Base-by-base conservation (phyloP, 2,329 filamentous ascomycete species). In the Phyllosticta paracitricarpa region DNA sequence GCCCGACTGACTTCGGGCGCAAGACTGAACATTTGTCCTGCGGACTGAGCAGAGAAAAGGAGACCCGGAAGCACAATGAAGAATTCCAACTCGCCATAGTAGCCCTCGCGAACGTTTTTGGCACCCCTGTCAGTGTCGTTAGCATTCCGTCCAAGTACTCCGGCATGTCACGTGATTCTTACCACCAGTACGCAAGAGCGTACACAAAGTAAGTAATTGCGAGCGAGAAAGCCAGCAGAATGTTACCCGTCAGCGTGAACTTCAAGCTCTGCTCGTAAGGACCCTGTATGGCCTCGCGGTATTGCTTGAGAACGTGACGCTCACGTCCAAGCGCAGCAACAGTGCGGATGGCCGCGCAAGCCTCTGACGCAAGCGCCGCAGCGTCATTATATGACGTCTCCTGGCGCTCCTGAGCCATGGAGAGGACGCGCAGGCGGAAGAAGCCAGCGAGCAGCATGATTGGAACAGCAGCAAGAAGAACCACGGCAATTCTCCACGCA, bases 301-400 rank as follows among this genome's bases (percentile, higher is more conserved):
- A 79, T 10, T 69, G 62, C 14, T 69, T 63, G 19, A 77, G 66
- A 17, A 78, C 71, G 51, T 74, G 69, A 6, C 69, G 65, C 63
- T 79, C 76, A 6, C 76, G 68, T 6, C 76, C 75, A 10, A 78
- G 73, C 1, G 75, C 71, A 2, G 76, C 73, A 14, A 79, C 80
- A 28, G 87, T 89, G 66, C 85, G 83, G 71, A 87, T 85, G 1
- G 82, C 83, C 58, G 82, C 81, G 57, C 87, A 84, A 0, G 86
- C 85, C 66, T 90, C 87, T 5, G 85, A 83, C 1, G 85, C 85
- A 58, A 89, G 81, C 4, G 81, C 79, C 17, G 86, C 82, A 1
- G 87, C 84, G 53, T 81, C 79, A 6, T 82, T 79, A 65, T 87
- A 89, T 2, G 87, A 85, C 25, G 80, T 81, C 51, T 85, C 82